Percentiles rank a stretch among this genome's conserved stretches.
phyloP scores from a whole-genome alignment of 768 basidiomycete species.

The Vararia minispora region DNA sequence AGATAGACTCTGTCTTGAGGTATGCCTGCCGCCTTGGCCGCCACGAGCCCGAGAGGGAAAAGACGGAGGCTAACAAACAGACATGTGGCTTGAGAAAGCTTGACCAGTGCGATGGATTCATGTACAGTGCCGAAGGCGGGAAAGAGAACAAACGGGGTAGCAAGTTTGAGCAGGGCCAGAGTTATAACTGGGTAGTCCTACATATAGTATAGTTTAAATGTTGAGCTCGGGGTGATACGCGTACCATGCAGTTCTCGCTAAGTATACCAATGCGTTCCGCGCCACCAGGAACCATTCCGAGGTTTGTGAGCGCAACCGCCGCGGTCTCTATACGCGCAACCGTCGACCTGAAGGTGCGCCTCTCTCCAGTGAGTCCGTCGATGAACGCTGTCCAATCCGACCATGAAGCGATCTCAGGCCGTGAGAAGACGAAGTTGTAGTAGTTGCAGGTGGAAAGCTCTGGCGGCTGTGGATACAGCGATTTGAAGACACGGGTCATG shows the following conservation, averaged over 20 bases:
- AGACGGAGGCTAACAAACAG: slow-evolving; percentile 41
- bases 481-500: too few relatives aligned
- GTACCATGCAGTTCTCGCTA: slow-evolving; percentile 57
- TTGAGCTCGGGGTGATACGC: slow-evolving; percentile 12
- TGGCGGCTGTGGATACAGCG: slow-evolving; percentile 1
- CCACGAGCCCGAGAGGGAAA: slow-evolving; percentile 29
- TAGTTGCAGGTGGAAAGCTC: slow-evolving; percentile 2
- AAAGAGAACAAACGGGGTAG: slow-evolving; percentile 42
- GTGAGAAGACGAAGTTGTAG: slow-evolving; percentile 5
- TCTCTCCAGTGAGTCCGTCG: slow-evolving; percentile 40
- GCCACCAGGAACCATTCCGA: slow-evolving; percentile 45
- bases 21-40: slow-evolving; percentile 23
- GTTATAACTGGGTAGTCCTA: slow-evolving; percentile 47
- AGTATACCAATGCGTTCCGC: slow-evolving; percentile 60
- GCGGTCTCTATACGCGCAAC: slow-evolving; percentile 38
- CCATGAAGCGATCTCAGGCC: slow-evolving; percentile 22
- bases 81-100: slow-evolving; percentile 34
- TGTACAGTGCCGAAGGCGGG: slow-evolving; percentile 44
- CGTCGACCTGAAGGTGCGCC: slow-evolving; percentile 36
- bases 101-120: slow-evolving; percentile 42
- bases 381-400: slow-evolving; percentile 45
- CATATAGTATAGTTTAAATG: background rate
- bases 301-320: slow-evolving; percentile 36
- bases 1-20: slow-evolving; percentile 35
- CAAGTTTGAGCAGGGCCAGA: slow-evolving; percentile 35